phyloP scores from a whole-genome alignment of 805 yeast species.

The Saccharomycopsis babjevae region DNA sequence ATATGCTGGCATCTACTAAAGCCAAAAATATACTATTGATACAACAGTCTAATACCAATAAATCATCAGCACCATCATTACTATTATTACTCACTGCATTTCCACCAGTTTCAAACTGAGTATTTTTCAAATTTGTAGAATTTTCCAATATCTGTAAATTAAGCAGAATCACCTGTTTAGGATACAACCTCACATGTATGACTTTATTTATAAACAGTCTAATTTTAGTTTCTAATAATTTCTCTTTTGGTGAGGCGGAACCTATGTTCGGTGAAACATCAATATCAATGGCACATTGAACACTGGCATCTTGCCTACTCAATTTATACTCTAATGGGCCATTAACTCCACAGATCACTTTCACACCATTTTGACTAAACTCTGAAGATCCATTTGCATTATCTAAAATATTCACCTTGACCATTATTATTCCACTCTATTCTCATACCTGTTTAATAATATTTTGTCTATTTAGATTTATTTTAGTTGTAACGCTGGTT shows the following conservation, averaged over 20 bases:
- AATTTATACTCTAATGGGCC: slow-evolving; percentile 86
- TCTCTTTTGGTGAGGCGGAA: slow-evolving; percentile 64
- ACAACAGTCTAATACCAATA: slow-evolving; percentile 53
- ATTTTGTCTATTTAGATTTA: no score
- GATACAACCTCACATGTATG: slow-evolving; percentile 51
- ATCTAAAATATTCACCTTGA: slow-evolving; percentile 28
- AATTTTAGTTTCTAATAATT: slow-evolving; percentile 61
- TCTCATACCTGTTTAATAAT: no score
- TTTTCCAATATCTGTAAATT: slow-evolving; percentile 54
- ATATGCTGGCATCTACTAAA: slow-evolving; percentile 69
- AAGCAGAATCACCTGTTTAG: slow-evolving; percentile 68
- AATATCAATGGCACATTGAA: slow-evolving; percentile 65
- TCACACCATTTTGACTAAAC: slow-evolving; percentile 39
- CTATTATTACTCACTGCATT: background rate
- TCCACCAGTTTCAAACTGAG: background rate
- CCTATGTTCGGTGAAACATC: slow-evolving; percentile 73
- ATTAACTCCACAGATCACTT: slow-evolving; percentile 64
- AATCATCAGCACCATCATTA: slow-evolving; percentile 21
- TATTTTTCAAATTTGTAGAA: slow-evolving; percentile 24
- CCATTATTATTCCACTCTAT: background rate
- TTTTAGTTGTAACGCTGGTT: no score
- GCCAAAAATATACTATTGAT: slow-evolving; percentile 70
- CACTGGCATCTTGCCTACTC: slow-evolving; percentile 70
- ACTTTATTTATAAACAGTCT: slow-evolving; percentile 50
- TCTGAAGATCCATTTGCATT: slow-evolving; percentile 79